Base-by-base conservation (phyloP, 2,329 filamentous ascomycete genomes). In the Fusarium domesticum region DNA sequence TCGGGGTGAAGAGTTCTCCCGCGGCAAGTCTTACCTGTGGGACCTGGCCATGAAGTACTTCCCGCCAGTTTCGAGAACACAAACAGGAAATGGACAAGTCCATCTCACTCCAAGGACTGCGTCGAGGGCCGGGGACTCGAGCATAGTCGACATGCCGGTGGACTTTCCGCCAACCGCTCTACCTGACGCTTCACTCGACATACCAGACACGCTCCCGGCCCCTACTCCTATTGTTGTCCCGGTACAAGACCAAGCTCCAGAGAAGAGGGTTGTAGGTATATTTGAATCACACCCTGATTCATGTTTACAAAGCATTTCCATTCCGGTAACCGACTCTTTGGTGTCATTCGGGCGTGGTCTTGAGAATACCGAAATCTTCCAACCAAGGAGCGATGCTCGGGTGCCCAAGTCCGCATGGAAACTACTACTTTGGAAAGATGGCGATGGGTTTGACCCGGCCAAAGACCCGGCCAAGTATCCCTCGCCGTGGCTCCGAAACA, bases 361-460 rank as follows among this genome's bases (percentile, higher is more conserved):
- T 1, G 72, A 76, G 16, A 91, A 89, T 57, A 92, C 85, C 0
- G 68, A 83, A 20, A 72, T 83, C 3, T 88, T 90, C 58, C 67
- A 77, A 1, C 72, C 83, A 37, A 70, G 66, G 20, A 69, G 71
- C 18, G 89, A 96, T 53, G 76, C 74, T 2, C 84, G 83, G 14
- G 81, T 97, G 28, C 89, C 91, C 1, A 92, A 92, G 61, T 84
- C 84, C 51, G 89, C 88, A 1, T 81, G 96, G 56, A 85, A 87
- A 58, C 72, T 96, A 30, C 74, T 89, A 25, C 80, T 93, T 20
- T 89, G 85, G 76, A 83, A 80, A 43, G 77, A 83, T 1, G 80
- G 79, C 37, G 77, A 82, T 1, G 79, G 79, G 10, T 84, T 84
- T 45, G 84, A 88, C 45, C 73, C 77, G 6, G 71, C 71, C 37